Evolutionary conservation across 2,329 filamentous ascomycete species (phyloP), one percentile per base, ranked within the genome.

Genomic region (Colletotrichum eleusines): DNA sequence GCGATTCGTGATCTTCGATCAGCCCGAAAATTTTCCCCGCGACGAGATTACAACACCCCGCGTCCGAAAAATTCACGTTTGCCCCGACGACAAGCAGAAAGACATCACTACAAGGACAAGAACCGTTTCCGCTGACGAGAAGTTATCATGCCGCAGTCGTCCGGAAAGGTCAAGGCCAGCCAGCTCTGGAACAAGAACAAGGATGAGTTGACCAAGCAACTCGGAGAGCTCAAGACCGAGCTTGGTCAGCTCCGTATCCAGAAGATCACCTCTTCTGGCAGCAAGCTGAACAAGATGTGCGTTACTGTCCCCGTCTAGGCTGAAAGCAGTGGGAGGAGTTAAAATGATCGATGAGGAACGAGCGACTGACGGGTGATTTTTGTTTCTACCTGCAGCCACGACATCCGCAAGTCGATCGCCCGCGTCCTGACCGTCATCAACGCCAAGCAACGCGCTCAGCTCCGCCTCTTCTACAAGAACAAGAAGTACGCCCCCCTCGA

Each of bases 401-500:
- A 99, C 85, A 90, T 99, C 84, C 95, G 96, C 90, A 99, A 99
- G 91, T 97, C 95, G 77, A 98, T 99, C 86, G 97, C 96, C 82
- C 95, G 95, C 83, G 94, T 98, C 86, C 92, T 99, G 81, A 99
- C 96, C 85, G 90, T 99, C 88, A 97, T 99, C 92, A 99, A 98
- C 91, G 92, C 94, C 87, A 98, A 97, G 91, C 96, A 99, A 90
- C 93, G 97, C 85, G 89, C 94, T 78, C 95, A 98, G 88, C 94
- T 99, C 81, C 94, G 95, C 80, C 90, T 98, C 78, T 98, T 98
- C 93, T 99, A 99, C 92, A 97, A 97, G 91, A 93, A 92, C 92
- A 98, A 98, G 94, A 98, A 98, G 90, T 98, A 98, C 91, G 87
- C 94, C 76, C 96, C 96, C 76, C 94, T 99, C 84, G 97, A 99